Conservation (phyloP, 129 eudicot species). For the Flaveria brownii region DNA sequence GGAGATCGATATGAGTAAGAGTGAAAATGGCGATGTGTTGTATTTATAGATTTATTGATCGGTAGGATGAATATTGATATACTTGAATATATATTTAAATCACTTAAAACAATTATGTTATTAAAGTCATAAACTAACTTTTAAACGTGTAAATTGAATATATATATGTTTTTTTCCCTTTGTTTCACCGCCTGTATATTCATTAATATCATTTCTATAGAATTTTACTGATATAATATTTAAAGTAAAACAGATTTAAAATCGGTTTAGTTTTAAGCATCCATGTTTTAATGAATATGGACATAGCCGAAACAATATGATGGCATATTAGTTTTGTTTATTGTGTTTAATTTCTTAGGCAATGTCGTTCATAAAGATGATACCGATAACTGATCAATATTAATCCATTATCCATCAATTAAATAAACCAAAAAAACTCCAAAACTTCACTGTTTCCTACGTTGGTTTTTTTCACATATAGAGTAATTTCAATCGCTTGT, state of each 20-base stretch:
- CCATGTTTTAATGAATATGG: conserved; percentile 11
- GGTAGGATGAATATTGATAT: neutral
- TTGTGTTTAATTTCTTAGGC: conserved; percentile 16
- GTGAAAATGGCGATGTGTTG: neutral
- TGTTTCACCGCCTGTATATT: too few species aligned
- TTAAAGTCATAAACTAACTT: neutral
- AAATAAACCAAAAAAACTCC: neutral
- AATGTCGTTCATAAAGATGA: conserved; percentile 22
- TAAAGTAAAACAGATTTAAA: neutral
- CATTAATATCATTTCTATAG: neutral
- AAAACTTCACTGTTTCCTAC: too few species aligned
- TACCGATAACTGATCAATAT: neutral
- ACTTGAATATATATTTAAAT: neutral
- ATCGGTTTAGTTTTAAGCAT: conserved; percentile 12
- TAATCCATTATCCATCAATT: neutral
- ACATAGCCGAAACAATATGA: conserved; percentile 31
- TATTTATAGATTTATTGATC: conserved; percentile 23
- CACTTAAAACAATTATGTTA: neutral
- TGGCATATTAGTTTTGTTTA: conserved; percentile 25
- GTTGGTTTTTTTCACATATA: too few species aligned
- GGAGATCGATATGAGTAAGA: neutral
- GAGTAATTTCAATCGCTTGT: too few species aligned
- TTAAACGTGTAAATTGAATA: neutral
- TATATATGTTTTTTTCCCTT: too few species aligned
- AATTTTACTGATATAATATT: neutral